Evolutionary conservation across 352 stramenopile species (phyloP), one percentile per base, ranked within the genome.

Genomic region (Globisporangium cylindrosporum): DNA sequence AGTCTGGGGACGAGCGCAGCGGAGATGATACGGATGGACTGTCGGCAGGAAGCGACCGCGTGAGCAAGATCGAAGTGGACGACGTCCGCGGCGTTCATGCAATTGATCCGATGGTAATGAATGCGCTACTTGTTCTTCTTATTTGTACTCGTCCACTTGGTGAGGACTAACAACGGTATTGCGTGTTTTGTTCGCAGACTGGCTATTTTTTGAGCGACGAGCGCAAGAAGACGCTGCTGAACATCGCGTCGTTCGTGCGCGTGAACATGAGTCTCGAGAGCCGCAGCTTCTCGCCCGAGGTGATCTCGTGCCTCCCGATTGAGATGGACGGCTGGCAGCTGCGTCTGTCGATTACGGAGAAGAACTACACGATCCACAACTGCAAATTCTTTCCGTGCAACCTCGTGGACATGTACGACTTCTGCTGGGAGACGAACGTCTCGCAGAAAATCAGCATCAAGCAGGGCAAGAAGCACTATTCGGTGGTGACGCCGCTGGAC

Each of bases 351-450:
- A 95, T 95, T 68, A 95, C 88, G 7, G 85, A 92, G 72, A 92
- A 92, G 73, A 93, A 91, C 75, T 95, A 93, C 72, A 93, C 88
- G 68, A 93, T 93, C 65, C 84, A 95, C 80, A 95, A 93, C 69
- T 78, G 78, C 69, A 95, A 95, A 75, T 95, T 93, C 66, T 95
- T 95, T 70, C 85, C 85, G 10, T 93, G 85, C 74, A 81, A 87
- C 34, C 70, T 89, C 15, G 74, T 80, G 22, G 85, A 93, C 67
- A 80, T 95, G 76, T 91, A 87, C 62, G 84, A 95, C 72, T 95
- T 93, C 61, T 93, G 86, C 74, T 95, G 88, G 88, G 88, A 95
- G 69, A 93, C 86, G 53, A 92, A 91, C 65, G 85, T 93, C 24
- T 74, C 81, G 22, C 80, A 89, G 48, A 91, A 92, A 64, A 81